A percentile compares a stretch with the other conserved stretches of the same genome.
Evolutionary conservation across 1,139 yeast species (phyloP).

Genomic region (Yamadazyma jaroonii): DNA sequence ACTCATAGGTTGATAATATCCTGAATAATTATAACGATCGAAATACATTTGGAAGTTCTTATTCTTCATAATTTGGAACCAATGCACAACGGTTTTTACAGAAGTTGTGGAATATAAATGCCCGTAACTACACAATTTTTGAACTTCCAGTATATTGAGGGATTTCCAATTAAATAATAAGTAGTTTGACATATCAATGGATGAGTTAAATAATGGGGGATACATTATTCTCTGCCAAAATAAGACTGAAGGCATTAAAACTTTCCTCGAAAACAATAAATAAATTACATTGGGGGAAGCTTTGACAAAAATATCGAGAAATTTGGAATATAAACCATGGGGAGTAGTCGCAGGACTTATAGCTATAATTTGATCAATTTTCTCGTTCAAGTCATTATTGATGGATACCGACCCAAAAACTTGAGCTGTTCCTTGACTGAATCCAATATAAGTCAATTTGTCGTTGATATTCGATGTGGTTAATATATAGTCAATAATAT

Average conservation of each 20-base stretch:
- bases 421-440: constrained; percentile 91
- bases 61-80: constrained; percentile 91
- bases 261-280: constrained; percentile 69
- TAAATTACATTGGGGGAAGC: constrained; percentile 77
- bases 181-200: constrained; percentile 68
- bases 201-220: constrained; percentile 73
- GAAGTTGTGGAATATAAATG: constrained; percentile 89
- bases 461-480: constrained; percentile 18
- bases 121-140: constrained; percentile 73
- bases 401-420: constrained; percentile 78
- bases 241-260: constrained; percentile 70
- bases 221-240: constrained; percentile 84
- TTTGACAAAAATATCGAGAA: constrained; percentile 74
- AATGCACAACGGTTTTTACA: constrained; percentile 89
- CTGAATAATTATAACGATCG: constrained; percentile 35
- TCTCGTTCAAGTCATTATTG: constrained; percentile 64
- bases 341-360: constrained; percentile 96
- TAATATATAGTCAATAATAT: constrained; percentile 39
- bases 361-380: constrained; percentile 72
- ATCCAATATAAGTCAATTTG: constrained; percentile 72
- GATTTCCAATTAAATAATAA: constrained; percentile 79
- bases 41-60: constrained; percentile 86
- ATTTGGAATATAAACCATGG: constrained; percentile 70
- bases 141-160: constrained; percentile 62
- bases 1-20: constrained; percentile 34